Conservation (phyloP, 345 rosid species). For the Linum tenue region DNA sequence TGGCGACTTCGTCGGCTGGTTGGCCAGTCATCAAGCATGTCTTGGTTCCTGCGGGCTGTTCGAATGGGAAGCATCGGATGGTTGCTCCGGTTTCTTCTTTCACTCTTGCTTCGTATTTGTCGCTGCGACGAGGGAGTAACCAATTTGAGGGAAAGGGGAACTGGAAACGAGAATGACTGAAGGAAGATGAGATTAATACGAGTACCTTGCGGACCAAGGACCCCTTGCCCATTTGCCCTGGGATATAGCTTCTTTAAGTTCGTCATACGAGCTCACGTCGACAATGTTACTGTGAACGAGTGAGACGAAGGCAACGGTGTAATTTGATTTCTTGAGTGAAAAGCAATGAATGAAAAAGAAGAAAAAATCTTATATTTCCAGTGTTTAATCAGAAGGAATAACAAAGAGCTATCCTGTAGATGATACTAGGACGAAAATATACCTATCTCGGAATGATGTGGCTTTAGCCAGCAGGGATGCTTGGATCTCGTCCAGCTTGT, state of each 20-base stretch:
- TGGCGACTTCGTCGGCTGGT: conserved; percentile 69
- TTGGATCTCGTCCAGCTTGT: conserved; percentile 86
- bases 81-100: conserved; percentile 98
- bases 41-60: conserved; percentile 56
- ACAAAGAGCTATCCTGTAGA: conserved; percentile 1
- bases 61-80: conserved; percentile 79
- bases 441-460: conserved; percentile 73
- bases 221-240: conserved; percentile 95
- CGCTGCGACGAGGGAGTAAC: conserved; percentile 27
- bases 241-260: conserved; percentile 67
- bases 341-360: neutral
- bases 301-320: neutral
- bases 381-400: neutral
- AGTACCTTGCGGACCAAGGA: conserved; percentile 82
- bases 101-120: conserved; percentile 61
- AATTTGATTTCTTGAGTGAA: no score
- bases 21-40: conserved; percentile 80
- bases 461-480: conserved; percentile 65
- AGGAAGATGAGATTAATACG: neutral
- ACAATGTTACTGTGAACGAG: conserved; percentile 61
- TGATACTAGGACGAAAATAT: conserved; percentile 9
- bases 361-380: neutral
- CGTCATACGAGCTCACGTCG: conserved; percentile 77
- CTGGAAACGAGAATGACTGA: neutral
- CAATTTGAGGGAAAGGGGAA: neutral